A percentile compares a stretch with the other conserved stretches of the same genome.
Conservation (phyloP, 23 red algal species). For the Gracilariopsis chorda region DNA sequence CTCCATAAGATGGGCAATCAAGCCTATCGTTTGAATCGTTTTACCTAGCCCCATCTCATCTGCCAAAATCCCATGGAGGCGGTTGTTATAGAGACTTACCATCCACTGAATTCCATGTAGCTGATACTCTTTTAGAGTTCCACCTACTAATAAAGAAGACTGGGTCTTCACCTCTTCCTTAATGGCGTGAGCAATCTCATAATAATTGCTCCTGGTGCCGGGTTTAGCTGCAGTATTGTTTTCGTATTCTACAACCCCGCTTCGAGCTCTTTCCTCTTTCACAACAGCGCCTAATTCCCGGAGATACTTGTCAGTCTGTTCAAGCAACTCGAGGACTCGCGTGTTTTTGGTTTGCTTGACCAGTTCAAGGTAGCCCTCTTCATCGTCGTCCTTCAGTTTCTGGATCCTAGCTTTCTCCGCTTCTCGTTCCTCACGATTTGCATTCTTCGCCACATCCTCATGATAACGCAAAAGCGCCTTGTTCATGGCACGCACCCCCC, state of each 20-base stretch:
- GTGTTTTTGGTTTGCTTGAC: conserved; percentile 96
- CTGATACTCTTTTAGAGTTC: conserved; percentile 96
- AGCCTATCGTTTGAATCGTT: conserved; percentile 95
- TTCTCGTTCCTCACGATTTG: conserved; percentile 80
- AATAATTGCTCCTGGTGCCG: conserved; percentile 72
- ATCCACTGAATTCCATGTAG: conserved; percentile 97
- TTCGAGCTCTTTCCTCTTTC: conserved; percentile 65
- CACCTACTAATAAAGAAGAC: conserved; percentile 76
- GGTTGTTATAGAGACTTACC: conserved; percentile 95
- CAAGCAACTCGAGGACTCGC: conserved; percentile 77
- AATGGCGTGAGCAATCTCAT: conserved; percentile 91
- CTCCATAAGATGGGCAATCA: conserved; percentile 92
- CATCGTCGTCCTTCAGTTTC: conserved; percentile 89
- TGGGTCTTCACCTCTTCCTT: conserved; percentile 79
- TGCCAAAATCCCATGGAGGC: conserved; percentile 93
- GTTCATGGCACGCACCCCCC: conserved; percentile 44
- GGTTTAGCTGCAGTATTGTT: conserved; percentile 53
- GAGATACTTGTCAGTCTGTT: conserved; percentile 97
- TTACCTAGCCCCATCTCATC: conserved; percentile 99
- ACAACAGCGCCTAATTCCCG: conserved; percentile 88
- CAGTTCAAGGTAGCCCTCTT: conserved; percentile 96
- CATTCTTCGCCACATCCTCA: conserved; percentile 68
- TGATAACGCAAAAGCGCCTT: conserved; percentile 77
- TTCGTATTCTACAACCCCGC: conserved; percentile 69
- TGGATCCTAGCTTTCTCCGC: conserved; percentile 91